Base-by-base conservation (phyloP, 2,329 filamentous ascomycete genomes). In the Fusarium sp. region DNA sequence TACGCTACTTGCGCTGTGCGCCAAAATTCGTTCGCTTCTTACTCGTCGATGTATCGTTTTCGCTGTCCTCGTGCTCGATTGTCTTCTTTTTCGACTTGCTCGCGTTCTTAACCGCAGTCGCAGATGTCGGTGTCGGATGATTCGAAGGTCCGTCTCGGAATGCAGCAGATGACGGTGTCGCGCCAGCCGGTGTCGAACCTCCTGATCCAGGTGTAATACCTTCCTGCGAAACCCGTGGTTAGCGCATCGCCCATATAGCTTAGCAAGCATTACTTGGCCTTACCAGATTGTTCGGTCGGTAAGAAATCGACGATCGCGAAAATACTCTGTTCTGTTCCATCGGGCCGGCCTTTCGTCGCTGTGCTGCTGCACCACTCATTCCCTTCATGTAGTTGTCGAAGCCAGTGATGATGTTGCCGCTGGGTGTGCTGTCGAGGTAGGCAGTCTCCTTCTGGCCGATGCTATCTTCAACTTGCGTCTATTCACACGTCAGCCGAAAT, bases 371-470 rank as follows among this genome's bases (percentile, higher is more conserved):
- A n/a, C 89, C 88, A 11, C 88, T 86, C 20, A 86, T 87, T 56
- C 93, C 94, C 80, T 99, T 99, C 84, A 97, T 97, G 82, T 98
- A 99, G 78, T 94, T 97, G 80, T 99, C 96, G 80, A 99, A 99
- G 23, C 96, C 96, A 48, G 93, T 94, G 78, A 99, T 95, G 77
- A 99, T 98, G 82, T 99, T 99, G 43, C 96, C 96, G 73, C 86
- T 89, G 16, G 90, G 91, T 7, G 94, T 97, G 75, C 93, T 93
- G 79, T 98, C 95, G 52, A 99, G 89, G 79, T 99, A 99, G 20
- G 91, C 87, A 60, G 91, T 89, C 80, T 99, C 96, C 75, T 93
- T 91, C 69, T 91, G 89, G 77, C 88, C 90, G 74, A 99, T 98
- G 69, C 88, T 87, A 49, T 97, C 93, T 83, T 99, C 96, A 61